Evolutionary conservation across 75 land plant species (phyloP).

Genomic region (Cryptomeria japonica): DNA sequence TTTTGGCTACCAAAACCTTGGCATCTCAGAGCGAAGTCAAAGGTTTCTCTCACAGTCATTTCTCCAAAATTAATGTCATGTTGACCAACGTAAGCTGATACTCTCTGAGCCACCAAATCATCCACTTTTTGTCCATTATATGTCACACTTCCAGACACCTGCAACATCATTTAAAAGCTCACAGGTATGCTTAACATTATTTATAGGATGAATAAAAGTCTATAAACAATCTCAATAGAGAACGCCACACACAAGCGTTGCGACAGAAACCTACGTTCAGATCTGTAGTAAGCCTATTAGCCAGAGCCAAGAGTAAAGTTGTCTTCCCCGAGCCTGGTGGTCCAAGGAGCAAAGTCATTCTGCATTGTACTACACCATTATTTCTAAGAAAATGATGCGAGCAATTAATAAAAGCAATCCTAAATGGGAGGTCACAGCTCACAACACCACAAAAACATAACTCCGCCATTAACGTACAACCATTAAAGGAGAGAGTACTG

Average conservation of each 20-base stretch:
- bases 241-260: too few relatives aligned
- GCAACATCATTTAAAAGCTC: not conserved
- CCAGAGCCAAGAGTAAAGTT: not conserved
- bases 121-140: slow-evolving; percentile 31
- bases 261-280: not conserved
- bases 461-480: too few relatives aligned
- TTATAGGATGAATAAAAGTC: too few relatives aligned
- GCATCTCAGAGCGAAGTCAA: slow-evolving; percentile 31
- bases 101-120: slow-evolving; percentile 30
- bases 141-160: slow-evolving; percentile 27
- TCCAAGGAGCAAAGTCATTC: slow-evolving; percentile 14
- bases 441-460: too few relatives aligned
- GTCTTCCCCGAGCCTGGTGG: slow-evolving; percentile 11
- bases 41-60: slow-evolving; percentile 44
- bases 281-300: not conserved
- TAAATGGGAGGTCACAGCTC: too few relatives aligned
- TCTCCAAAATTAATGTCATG: slow-evolving; percentile 35
- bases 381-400: not conserved
- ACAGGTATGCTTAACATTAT: too few relatives aligned
- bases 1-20: slow-evolving; percentile 37
- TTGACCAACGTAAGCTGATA: slow-evolving; percentile 28
- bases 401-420: too few relatives aligned
- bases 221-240: too few relatives aligned
- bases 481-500: too few relatives aligned
- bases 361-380: not conserved